Percentiles rank a stretch among this genome's conserved stretches.
Evolutionary conservation across 257 asterid species (phyloP).

Genomic region (Cruciata laevipes): DNA sequence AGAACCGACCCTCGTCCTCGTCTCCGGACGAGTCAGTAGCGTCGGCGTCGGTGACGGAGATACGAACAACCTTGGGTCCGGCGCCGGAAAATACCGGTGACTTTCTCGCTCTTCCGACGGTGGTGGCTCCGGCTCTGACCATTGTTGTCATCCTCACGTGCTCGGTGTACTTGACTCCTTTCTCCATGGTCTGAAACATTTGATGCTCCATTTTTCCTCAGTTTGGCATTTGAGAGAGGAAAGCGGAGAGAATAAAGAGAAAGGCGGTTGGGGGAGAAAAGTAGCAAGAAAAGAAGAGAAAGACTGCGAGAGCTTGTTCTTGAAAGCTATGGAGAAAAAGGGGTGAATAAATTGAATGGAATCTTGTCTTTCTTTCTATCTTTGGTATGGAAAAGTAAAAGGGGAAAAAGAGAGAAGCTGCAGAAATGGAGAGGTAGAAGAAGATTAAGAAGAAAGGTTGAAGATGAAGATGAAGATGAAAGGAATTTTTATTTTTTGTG

Average conservation of each 20-base stretch:
- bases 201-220: constrained; percentile 18
- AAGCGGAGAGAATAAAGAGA: neutral
- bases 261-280: constrained; percentile 3
- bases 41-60: constrained; percentile 71
- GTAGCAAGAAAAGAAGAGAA: constrained; percentile 24
- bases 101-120: constrained; percentile 22
- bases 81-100: constrained; percentile 10
- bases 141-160: constrained; percentile 47
- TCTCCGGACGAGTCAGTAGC: constrained; percentile 91
- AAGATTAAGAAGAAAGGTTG: constrained; percentile 1
- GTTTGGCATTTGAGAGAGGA: constrained; percentile 44
- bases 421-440: neutral
- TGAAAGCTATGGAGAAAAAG: neutral
- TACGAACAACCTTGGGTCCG: constrained; percentile 44
- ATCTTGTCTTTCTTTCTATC: neutral
- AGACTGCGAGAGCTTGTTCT: neutral
- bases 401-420: neutral
- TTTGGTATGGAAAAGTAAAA: neutral
- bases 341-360: neutral
- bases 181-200: constrained; percentile 6
- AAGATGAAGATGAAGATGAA: constrained; percentile 4
- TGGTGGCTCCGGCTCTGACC: constrained; percentile 1
- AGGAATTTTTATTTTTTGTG: neutral
- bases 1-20: constrained; percentile 34
- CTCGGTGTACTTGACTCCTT: constrained; percentile 51